Percentiles rank a stretch among this genome's conserved stretches.
Conservation (phyloP, 2,329 filamentous ascomycete species). For the Fusarium solani-melongenae region DNA sequence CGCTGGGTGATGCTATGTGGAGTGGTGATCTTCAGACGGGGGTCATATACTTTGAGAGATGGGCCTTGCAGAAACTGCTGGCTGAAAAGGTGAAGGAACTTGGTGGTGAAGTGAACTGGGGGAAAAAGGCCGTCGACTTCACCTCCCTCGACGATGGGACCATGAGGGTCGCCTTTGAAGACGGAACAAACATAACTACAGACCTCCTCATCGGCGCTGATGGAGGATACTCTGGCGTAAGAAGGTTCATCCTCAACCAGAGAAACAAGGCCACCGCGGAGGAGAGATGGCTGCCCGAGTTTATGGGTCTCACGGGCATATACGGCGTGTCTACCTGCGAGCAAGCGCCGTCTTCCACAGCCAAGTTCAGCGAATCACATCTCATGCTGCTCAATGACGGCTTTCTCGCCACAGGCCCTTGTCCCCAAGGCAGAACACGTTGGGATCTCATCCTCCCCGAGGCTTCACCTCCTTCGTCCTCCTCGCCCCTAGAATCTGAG, state of each 20-base stretch:
- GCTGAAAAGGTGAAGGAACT: slow-evolving; percentile 25
- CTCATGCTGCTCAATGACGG: slow-evolving; percentile 30
- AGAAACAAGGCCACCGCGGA: slow-evolving; percentile 19
- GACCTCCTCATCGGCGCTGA: slow-evolving; percentile 39
- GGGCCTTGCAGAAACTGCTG: slow-evolving; percentile 27
- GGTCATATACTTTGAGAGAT: slow-evolving; percentile 36
- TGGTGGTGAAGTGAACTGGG: slow-evolving; percentile 34
- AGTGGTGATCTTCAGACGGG: slow-evolving; percentile 33
- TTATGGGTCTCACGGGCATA: slow-evolving; percentile 36
- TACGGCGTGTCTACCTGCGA: slow-evolving; percentile 33
- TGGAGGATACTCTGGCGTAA: slow-evolving; percentile 36
- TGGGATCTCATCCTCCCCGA: slow-evolving; percentile 43
- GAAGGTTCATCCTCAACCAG: slow-evolving; percentile 30
- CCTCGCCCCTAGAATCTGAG: neutral
- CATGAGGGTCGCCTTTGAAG: slow-evolving; percentile 13
- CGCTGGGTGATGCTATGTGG: slow-evolving; percentile 28
- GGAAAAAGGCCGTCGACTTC: slow-evolving; percentile 26
- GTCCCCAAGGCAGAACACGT: slow-evolving; percentile 30
- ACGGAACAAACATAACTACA: slow-evolving; percentile 6
- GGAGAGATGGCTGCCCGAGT: slow-evolving; percentile 36
- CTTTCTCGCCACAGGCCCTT: slow-evolving; percentile 32
- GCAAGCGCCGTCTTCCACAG: neutral
- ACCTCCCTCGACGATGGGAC: slow-evolving; percentile 17
- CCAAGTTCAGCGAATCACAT: slow-evolving; percentile 28
- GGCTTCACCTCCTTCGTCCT: slow-evolving; percentile 11